Conservation (phyloP, 441 rosid genomes). For the Euphorbia celastroides region DNA sequence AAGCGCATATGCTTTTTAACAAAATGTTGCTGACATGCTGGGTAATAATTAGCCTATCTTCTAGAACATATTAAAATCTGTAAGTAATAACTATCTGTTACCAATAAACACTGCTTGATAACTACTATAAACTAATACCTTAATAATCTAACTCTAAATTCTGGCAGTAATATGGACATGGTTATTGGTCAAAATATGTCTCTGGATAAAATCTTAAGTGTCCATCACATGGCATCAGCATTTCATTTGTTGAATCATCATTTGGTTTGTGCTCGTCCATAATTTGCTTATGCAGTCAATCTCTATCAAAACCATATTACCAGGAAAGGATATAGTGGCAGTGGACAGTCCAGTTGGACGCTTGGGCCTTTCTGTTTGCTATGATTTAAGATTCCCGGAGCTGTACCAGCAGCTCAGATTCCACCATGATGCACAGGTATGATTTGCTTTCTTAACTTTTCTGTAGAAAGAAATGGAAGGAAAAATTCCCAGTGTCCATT, state of each 20-base stretch:
- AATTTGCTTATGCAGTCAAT: conserved; percentile 8
- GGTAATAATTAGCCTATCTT: too few relatives aligned
- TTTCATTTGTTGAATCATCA: background rate
- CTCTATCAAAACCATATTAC: conserved; percentile 10
- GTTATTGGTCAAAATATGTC: background rate
- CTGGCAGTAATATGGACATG: background rate
- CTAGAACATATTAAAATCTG: too few relatives aligned
- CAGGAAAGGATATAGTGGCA: conserved; percentile 65
- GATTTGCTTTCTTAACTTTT: conserved; percentile 4
- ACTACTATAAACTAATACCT: too few relatives aligned
- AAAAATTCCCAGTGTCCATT: background rate
- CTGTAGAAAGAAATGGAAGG: background rate
- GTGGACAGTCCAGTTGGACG: conserved; percentile 82
- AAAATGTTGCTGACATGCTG: background rate
- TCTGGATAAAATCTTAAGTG: background rate
- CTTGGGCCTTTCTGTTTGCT: conserved; percentile 88
- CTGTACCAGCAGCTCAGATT: conserved; percentile 88
- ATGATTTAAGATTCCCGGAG: conserved; percentile 94
- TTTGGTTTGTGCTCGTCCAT: background rate
- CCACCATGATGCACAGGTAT: conserved; percentile 70
- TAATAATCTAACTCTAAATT: too few relatives aligned
- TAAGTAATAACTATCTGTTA: too few relatives aligned
- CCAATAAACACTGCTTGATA: too few relatives aligned
- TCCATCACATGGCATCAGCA: background rate
- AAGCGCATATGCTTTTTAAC: background rate